Percentiles rank a stretch among this genome's conserved stretches.
Conservation (phyloP, 495 filamentous ascomycete genomes). For the Thozetella sp. region DNA sequence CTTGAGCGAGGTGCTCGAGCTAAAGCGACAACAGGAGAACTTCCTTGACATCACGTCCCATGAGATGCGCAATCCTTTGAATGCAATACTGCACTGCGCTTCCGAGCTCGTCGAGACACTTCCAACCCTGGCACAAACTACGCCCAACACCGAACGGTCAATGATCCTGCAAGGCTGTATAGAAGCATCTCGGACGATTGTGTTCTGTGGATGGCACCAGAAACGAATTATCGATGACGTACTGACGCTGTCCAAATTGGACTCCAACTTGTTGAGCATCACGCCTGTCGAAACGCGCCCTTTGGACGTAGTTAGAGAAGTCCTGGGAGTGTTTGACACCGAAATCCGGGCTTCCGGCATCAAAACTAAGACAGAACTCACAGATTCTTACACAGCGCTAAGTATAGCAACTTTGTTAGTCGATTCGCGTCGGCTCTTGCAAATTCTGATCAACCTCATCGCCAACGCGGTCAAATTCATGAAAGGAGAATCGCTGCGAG, state of each 20-base stretch:
- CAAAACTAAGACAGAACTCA: neutral
- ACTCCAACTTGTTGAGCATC: slow-evolving; percentile 49
- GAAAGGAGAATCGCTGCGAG: slow-evolving; percentile 24
- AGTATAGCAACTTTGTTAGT: slow-evolving; percentile 68
- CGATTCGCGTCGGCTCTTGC: slow-evolving; percentile 71
- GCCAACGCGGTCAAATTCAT: slow-evolving; percentile 80
- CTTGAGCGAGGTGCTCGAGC: slow-evolving; percentile 49
- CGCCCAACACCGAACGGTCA: neutral
- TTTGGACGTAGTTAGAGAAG: neutral
- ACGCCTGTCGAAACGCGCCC: neutral
- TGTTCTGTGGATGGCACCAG: slow-evolving; percentile 74
- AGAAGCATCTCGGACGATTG: slow-evolving; percentile 62
- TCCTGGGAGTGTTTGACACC: neutral
- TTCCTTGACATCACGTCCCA: slow-evolving; percentile 84
- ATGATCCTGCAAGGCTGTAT: neutral
- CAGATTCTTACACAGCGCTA: slow-evolving; percentile 17
- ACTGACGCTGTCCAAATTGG: slow-evolving; percentile 73
- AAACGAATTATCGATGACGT: slow-evolving; percentile 73
- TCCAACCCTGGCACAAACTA: slow-evolving; percentile 34
- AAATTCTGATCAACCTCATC: slow-evolving; percentile 71
- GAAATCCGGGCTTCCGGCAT: neutral
- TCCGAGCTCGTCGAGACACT: slow-evolving; percentile 57
- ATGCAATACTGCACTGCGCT: slow-evolving; percentile 72
- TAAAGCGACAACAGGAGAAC: slow-evolving; percentile 65
- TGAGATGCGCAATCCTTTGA: slow-evolving; percentile 77